A percentile compares a stretch with the other conserved stretches of the same genome.
Evolutionary conservation across 2,329 filamentous ascomycete species (phyloP).

Genomic region (Microdochium trichocladiopsis): DNA sequence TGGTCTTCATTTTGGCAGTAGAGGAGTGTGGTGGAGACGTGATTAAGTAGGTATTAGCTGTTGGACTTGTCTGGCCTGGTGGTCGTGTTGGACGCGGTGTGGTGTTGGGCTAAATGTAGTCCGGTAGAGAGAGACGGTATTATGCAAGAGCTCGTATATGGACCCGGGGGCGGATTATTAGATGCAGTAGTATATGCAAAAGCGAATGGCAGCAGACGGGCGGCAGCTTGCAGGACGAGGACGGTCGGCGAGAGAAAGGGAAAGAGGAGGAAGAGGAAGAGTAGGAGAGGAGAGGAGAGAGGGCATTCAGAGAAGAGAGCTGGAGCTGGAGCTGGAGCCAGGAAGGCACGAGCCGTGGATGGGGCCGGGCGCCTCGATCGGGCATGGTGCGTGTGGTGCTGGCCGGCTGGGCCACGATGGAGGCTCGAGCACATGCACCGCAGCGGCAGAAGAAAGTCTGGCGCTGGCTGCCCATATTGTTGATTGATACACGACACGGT

Average conservation of each 20-base stretch:
- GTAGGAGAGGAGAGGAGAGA: background rate
- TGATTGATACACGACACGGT: too few species aligned
- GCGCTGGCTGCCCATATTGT: too few species aligned
- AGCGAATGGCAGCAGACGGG: background rate
- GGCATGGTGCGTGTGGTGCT: too few species aligned
- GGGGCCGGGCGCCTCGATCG: too few species aligned
- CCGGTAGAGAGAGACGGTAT: background rate
- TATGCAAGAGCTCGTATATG: too few species aligned
- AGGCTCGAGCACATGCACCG: background rate
- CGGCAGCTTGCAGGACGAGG: background rate
- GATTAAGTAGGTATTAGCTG: background rate
- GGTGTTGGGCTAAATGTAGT: background rate
- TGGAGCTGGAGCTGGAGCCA: constrained; percentile 1
- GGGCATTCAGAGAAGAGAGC: background rate
- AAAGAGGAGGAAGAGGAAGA: background rate
- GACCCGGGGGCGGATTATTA: background rate
- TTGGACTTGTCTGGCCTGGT: constrained; percentile 15
- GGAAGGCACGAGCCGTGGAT: constrained; percentile 3
- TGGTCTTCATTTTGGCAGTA: constrained; percentile 9
- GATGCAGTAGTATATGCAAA: background rate
- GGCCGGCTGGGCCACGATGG: too few species aligned
- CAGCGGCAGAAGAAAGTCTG: too few species aligned
- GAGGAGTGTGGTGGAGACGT: too few species aligned
- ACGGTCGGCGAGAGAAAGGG: background rate
- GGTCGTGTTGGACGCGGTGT: too few species aligned